Base-by-base conservation (phyloP, 768 basidiomycete species). In the Xerocomus brunneocitrinus region DNA sequence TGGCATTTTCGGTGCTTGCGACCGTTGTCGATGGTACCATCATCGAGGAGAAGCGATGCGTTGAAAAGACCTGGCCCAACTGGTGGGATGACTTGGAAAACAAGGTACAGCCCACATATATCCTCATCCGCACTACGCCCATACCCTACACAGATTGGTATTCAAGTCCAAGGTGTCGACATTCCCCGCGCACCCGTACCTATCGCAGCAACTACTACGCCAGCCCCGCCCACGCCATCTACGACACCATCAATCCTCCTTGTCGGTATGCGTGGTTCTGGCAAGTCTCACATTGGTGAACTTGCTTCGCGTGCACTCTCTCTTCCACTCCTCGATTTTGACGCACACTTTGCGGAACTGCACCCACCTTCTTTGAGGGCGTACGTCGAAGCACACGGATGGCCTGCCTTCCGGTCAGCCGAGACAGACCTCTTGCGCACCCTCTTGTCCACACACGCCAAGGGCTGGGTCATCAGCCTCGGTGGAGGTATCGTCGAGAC, bases 21-120 rank as follows among this genome's bases (percentile, higher is more conserved):
- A 79, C 86, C 4, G 79, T 91, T 4, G 72, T 92, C 38, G 71
- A 78, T 32, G 82, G 79, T n/a, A 89, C 90, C 3, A 74, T 91
- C 58, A 77, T 98, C 28, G 94, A 98, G 65, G 95, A 98, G 74
- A 95, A 95, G 72, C 79, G 95, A 50, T 98, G 97, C 64, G 97
- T 99, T 31, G 95, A 95, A 72, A 99, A 99, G 80, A 99, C 95
- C 0, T 99, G 95, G 95, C 97, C 97, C 0, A 95, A 94, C 67
- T 99, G 95, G 92, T 99, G 95, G 95, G 97, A 98, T 66, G 97
- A 98, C 69, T 77, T 99, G 25, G 83, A 91, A 67, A 94, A 91
- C 75, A 97, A 97, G 83, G 91, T 90, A 47, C 3, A 74, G 41
- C 19, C 14, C 35, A 39, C n/a, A 9, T 5, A 30, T 24, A 5